These are phyloP conservation scores for Arctium minus DNA, from an alignment of 129 eudicot genomes.

Conservation along the genomic window DNA sequence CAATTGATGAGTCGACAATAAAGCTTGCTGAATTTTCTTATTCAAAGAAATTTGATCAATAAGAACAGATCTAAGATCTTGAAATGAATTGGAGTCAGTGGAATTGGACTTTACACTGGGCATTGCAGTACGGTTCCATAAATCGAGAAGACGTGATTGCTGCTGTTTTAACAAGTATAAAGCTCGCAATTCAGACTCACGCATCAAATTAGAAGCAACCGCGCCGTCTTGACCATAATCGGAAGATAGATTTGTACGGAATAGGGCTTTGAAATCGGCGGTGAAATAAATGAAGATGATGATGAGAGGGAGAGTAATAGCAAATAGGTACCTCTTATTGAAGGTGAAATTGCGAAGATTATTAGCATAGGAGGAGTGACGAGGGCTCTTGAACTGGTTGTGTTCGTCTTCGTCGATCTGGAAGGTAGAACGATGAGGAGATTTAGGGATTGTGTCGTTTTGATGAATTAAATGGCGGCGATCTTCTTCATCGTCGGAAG, in stretches of 20 bases:
- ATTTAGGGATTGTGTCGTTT: slow-evolving; percentile 25
- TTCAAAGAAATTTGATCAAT: slow-evolving; percentile 58
- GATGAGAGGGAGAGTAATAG: slow-evolving; percentile 53
- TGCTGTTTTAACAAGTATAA: slow-evolving; percentile 60
- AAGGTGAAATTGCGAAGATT: slow-evolving; percentile 6
- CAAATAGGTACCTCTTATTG: slow-evolving; percentile 65
- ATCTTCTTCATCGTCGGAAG: slow-evolving; percentile 84
- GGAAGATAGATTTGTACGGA: slow-evolving; percentile 37
- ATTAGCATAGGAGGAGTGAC: background rate
- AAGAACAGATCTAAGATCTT: slow-evolving; percentile 36
- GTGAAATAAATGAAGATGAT: slow-evolving; percentile 53
- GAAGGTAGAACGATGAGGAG: slow-evolving; percentile 43
- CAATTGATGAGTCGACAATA: slow-evolving; percentile 54
- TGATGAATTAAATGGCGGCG: slow-evolving; percentile 47
- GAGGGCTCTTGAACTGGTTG: slow-evolving; percentile 9
- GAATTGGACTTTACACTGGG: slow-evolving; percentile 13
- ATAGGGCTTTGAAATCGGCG: slow-evolving; percentile 47
- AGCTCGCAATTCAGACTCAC: slow-evolving; percentile 70
- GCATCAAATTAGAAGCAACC: slow-evolving; percentile 45
- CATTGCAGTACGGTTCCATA: slow-evolving; percentile 42
- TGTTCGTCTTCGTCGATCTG: slow-evolving; percentile 46
- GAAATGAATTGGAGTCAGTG: slow-evolving; percentile 6
- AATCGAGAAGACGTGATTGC: slow-evolving; percentile 49
- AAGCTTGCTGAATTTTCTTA: slow-evolving; percentile 56
- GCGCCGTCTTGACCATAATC: background rate